Evolutionary conservation across 2,329 filamentous ascomycete genomes (phyloP), one percentile per base, ranked within the genome.

Genomic region (Penicillium sp.): DNA sequence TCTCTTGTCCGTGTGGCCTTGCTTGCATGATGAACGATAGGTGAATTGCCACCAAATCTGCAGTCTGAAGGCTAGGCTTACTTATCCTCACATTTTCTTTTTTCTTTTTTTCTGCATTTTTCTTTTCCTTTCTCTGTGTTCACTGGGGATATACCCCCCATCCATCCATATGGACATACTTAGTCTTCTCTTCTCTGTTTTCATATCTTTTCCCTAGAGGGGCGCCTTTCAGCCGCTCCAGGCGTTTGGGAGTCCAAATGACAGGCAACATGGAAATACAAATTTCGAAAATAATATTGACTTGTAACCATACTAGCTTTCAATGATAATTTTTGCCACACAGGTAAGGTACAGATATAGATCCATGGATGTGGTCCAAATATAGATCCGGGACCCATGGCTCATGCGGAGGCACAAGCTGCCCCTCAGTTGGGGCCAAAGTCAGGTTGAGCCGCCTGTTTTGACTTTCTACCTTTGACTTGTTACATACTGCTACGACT

Each of bases 231-330:
- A 59, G 47, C 53, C 53, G 57, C 54, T 59, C 48, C 27, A 54
- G 63, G 64, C 48, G 63, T 67, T 64, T 52, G 47, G 63, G 64
- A 62, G 62, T 63, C 54, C 47, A 39, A 57, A 52, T 57, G 41
- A 44, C 59, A 51, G 54, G 39, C 33, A 50, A 59, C 57, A 52
- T 59, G 52, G 43, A 59, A 63, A 63, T 62, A 55, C 26, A 56
- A 51, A 52, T 43, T 43, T 39, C 49, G 45, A n/a, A 37, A 21
- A 19, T 22, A 16, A 27, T 39, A 9, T 22, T 43, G n/a, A 41
- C 29, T 48, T 33, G 31, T 6, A 33, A 33, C 22, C 2, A 3
- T n/a, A 37, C 8, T 41, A 41, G 3, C 35, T 14, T 39, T 19
- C 6, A 16, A 5, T 14, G 16, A 33, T 33, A 3, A 6, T 16